phyloP scores from a whole-genome alignment of 495 filamentous ascomycete species.

The Halenospora varia region DNA sequence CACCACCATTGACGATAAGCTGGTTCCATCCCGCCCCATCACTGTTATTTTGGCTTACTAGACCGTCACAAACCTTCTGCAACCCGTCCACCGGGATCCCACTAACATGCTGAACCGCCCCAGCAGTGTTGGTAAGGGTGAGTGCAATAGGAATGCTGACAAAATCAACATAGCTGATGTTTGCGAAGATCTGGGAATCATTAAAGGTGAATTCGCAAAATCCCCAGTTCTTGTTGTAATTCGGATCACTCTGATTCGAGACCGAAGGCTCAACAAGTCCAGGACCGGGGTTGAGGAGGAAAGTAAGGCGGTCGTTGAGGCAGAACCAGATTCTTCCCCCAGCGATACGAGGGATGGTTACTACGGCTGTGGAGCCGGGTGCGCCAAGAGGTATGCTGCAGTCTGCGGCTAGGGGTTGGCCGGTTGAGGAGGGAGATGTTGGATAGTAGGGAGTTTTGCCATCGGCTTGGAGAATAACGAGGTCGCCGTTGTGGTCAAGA shows the following conservation, averaged over 20 bases:
- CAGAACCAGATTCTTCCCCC: slow-evolving; percentile 70
- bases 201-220: slow-evolving; percentile 79
- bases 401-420: slow-evolving; percentile 43
- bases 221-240: slow-evolving; percentile 59
- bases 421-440: slow-evolving; percentile 40
- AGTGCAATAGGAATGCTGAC: slow-evolving; percentile 63
- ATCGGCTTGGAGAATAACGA: slow-evolving; percentile 60
- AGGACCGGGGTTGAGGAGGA: slow-evolving; percentile 66
- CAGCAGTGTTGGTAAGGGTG: slow-evolving; percentile 48
- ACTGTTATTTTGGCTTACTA: slow-evolving; percentile 45
- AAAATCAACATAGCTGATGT: slow-evolving; percentile 75
- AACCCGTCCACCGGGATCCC: slow-evolving; percentile 59
- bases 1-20: slow-evolving; percentile 47
- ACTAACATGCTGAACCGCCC: slow-evolving; percentile 46
- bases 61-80: slow-evolving; percentile 45
- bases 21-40: slow-evolving; percentile 62
- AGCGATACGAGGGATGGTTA: slow-evolving; percentile 63
- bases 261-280: slow-evolving; percentile 68
- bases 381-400: slow-evolving; percentile 60
- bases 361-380: slow-evolving; percentile 51
- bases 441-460: slow-evolving; percentile 44
- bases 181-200: slow-evolving; percentile 61
- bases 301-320: slow-evolving; percentile 53
- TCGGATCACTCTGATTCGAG: slow-evolving; percentile 60
- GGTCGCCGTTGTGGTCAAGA: slow-evolving; percentile 53